These are phyloP conservation scores for Physcia stellaris DNA, from an alignment of 495 filamentous ascomycete species.

Conservation along the genomic window DNA sequence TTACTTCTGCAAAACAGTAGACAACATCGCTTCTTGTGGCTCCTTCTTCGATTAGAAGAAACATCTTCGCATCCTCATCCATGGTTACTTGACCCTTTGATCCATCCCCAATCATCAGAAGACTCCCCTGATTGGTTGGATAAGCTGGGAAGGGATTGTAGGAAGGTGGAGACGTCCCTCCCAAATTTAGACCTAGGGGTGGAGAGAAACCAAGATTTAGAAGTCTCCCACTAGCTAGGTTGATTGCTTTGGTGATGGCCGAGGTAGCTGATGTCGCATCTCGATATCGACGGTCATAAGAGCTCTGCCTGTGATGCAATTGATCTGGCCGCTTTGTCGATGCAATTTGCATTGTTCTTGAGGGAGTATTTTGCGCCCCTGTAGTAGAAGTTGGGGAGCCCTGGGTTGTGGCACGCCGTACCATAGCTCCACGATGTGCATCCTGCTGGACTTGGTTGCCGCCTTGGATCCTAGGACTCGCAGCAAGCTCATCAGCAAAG, in stretches of 20 bases:
- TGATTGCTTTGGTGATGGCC: constrained; percentile 84
- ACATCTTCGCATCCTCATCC: constrained; percentile 70
- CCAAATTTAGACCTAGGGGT: constrained; percentile 51
- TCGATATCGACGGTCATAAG: constrained; percentile 65
- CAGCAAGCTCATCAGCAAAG: constrained; percentile 84
- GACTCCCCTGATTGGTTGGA: constrained; percentile 48
- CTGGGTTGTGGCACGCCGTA: constrained; percentile 59
- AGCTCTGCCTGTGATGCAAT: constrained; percentile 50
- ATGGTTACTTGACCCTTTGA: constrained; percentile 38
- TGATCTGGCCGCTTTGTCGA: constrained; percentile 48
- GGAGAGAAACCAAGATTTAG: constrained; percentile 64
- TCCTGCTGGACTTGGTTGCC: constrained; percentile 21
- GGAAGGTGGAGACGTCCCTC: constrained; percentile 56
- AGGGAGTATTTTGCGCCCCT: constrained; percentile 42
- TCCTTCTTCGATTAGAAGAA: constrained; percentile 75
- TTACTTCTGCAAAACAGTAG: constrained; percentile 93
- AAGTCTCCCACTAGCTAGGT: constrained; percentile 78
- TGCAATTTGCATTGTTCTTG: constrained; percentile 56
- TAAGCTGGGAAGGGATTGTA: constrained; percentile 80
- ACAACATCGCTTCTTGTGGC: constrained; percentile 90
- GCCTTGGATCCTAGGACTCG: constrained; percentile 48
- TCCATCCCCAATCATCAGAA: constrained; percentile 53
- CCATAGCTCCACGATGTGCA: constrained; percentile 31
- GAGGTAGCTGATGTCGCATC: constrained; percentile 74
- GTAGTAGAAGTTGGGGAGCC: constrained; percentile 41